phyloP scores from a whole-genome alignment of 2,329 filamentous ascomycete species.

The Aspergillus novofumigatus region DNA sequence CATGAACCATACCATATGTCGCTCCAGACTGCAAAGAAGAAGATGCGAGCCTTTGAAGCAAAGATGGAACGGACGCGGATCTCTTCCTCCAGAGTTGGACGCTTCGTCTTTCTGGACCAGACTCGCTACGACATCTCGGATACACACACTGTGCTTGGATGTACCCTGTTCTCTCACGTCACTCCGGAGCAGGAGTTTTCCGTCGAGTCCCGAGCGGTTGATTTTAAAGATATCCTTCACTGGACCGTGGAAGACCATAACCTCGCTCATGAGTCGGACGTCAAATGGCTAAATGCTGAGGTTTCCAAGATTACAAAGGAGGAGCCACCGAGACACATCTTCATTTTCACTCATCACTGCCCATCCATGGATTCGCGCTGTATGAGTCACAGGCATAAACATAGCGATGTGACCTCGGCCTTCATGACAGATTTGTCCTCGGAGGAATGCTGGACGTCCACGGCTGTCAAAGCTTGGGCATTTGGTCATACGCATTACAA shows the following conservation, averaged over 20 bases:
- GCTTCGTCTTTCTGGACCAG: conserved; percentile 36
- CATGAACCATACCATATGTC: conserved; percentile 46
- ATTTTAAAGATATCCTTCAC: conserved; percentile 43
- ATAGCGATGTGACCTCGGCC: conserved; percentile 23
- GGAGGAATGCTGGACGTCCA: conserved; percentile 34
- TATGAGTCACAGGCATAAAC: conserved; percentile 20
- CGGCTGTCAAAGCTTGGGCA: conserved; percentile 37
- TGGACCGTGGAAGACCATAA: conserved; percentile 24
- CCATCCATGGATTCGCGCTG: conserved; percentile 16
- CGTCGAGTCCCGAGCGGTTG: conserved; percentile 41
- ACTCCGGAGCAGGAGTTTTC: conserved; percentile 27
- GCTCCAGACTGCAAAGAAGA: conserved; percentile 8
- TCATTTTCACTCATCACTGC: conserved; percentile 30
- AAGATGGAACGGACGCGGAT: conserved; percentile 5
- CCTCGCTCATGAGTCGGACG: conserved; percentile 20
- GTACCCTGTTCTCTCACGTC: conserved; percentile 48
- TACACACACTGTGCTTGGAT: conserved; percentile 37
- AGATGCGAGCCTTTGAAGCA: conserved; percentile 12
- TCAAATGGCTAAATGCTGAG: conserved; percentile 30
- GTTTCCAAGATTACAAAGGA: conserved; percentile 14
- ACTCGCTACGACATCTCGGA: conserved; percentile 30
- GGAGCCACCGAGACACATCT: conserved; percentile 23
- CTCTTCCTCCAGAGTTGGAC: conserved; percentile 6
- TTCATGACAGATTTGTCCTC: conserved; percentile 38
- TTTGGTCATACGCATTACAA: conserved; percentile 46